These are phyloP conservation scores for Suaeda aralocaspica DNA, from an alignment of 148 eudicot genomes.

Conservation along the genomic window DNA sequence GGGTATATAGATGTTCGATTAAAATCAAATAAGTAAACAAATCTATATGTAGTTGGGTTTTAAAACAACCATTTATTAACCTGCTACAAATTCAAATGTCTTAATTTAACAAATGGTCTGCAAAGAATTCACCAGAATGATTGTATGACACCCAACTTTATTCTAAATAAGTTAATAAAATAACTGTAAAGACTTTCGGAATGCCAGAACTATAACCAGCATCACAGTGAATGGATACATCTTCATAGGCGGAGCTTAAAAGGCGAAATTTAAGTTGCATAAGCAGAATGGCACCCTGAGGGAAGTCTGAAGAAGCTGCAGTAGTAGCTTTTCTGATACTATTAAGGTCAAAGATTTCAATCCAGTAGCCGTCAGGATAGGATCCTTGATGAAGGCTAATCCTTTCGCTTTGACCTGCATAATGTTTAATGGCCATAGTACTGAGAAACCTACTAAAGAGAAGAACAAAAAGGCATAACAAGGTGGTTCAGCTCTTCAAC, in stretches of 20 bases:
- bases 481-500: no score
- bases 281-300: neutral
- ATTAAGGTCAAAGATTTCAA: conserved; percentile 78
- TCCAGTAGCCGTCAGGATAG: conserved; percentile 98
- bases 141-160: no score
- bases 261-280: neutral
- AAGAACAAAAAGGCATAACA: no score
- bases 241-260: neutral
- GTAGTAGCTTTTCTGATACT: conserved; percentile 36
- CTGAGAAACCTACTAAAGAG: neutral
- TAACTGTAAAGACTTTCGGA: no score
- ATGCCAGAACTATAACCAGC: neutral
- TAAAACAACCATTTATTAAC: no score
- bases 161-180: no score
- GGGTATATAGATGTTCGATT: no score
- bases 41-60: no score
- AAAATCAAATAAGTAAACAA: no score
- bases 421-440: neutral
- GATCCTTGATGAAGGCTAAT: conserved; percentile 91
- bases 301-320: conserved; percentile 37
- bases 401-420: conserved; percentile 81
- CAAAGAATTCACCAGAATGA: no score
- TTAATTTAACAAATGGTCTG: no score
- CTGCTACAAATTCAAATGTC: no score
- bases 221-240: neutral